These are phyloP conservation scores for Aspergillus sp. DNA, from an alignment of 2,329 filamentous ascomycete genomes.

Conservation along the genomic window DNA sequence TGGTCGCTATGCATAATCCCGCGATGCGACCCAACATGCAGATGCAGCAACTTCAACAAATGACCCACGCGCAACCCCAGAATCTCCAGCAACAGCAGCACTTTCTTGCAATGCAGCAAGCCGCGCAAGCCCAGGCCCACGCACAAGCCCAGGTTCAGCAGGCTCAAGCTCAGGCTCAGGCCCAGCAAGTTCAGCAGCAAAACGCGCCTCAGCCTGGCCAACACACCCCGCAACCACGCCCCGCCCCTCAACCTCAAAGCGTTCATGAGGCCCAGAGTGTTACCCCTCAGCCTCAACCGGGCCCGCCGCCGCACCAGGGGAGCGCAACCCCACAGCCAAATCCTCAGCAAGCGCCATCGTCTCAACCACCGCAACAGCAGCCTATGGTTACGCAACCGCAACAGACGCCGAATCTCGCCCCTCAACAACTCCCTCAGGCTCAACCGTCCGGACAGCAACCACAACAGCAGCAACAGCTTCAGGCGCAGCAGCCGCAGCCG, in stretches of 20 bases:
- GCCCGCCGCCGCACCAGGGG: conserved; percentile 43
- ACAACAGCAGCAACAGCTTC: conserved; percentile 37
- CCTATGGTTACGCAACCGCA: conserved; percentile 40
- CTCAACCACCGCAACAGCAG: conserved; percentile 42
- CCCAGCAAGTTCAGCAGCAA: conserved; percentile 33
- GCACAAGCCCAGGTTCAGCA: conserved; percentile 30
- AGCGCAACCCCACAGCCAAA: conserved; percentile 45
- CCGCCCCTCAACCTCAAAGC: conserved; percentile 46
- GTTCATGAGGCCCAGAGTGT: conserved; percentile 48
- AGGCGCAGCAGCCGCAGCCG: conserved; percentile 34
- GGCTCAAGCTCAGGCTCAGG: conserved; percentile 29
- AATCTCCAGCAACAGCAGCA: conserved; percentile 51
- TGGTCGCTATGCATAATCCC: conserved; percentile 50
- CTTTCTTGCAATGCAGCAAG: conserved; percentile 42
- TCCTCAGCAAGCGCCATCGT: conserved; percentile 35
- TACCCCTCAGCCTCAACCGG: conserved; percentile 50
- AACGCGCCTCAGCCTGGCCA: conserved; percentile 40
- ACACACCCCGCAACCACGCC: conserved; percentile 47
- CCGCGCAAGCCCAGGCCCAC: conserved; percentile 29
- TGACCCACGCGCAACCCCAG: conserved; percentile 46
- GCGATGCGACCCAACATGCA: conserved; percentile 45
- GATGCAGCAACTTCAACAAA: conserved; percentile 49
- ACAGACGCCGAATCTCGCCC: conserved; percentile 40
- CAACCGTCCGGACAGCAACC: conserved; percentile 39
- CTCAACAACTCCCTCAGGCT: conserved; percentile 44